Conservation (phyloP, 352 stramenopile genomes). For the Vaucheria bursata region DNA sequence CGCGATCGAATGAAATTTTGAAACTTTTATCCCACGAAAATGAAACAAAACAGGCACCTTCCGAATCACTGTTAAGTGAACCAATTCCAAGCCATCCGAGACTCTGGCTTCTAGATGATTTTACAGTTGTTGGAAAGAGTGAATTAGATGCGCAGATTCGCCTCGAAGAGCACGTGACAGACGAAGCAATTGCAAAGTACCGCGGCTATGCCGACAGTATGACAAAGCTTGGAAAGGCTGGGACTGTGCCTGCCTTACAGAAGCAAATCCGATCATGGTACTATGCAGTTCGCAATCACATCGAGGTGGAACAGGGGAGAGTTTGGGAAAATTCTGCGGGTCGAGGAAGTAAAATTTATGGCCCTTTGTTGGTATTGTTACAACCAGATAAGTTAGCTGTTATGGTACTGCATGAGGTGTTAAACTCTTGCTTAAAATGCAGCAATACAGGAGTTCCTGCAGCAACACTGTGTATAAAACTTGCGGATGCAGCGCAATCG, state of each 20-base stretch:
- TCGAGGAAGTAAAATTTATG: slow-evolving; percentile 18
- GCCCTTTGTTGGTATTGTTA: slow-evolving; percentile 39
- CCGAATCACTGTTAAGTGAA: too few relatives aligned
- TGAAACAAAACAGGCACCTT: too few relatives aligned
- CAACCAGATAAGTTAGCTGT: slow-evolving; percentile 45
- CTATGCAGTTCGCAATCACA: not conserved
- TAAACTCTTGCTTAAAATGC: slow-evolving; percentile 36
- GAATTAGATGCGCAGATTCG: too few relatives aligned
- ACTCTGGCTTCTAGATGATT: too few relatives aligned
- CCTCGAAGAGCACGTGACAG: not conserved
- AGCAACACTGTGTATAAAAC: slow-evolving; percentile 14
- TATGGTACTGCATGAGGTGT: slow-evolving; percentile 42
- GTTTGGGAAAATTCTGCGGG: slow-evolving; percentile 17
- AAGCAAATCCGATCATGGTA: not conserved
- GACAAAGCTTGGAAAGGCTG: not conserved
- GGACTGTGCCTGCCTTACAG: not conserved
- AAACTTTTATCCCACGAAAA: too few relatives aligned
- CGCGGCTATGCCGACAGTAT: not conserved
- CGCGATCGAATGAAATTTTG: too few relatives aligned
- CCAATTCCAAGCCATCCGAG: too few relatives aligned
- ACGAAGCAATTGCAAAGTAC: not conserved
- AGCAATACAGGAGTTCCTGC: slow-evolving; percentile 41
- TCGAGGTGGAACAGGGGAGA: slow-evolving; percentile 25
- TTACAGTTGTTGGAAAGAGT: too few relatives aligned
- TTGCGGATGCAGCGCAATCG: slow-evolving; percentile 35